Percentiles rank a stretch among this genome's conserved stretches.
These are phyloP conservation scores for Bromus sterilis DNA, from an alignment of 176 grass and related monocot species.

Conservation along the genomic window DNA sequence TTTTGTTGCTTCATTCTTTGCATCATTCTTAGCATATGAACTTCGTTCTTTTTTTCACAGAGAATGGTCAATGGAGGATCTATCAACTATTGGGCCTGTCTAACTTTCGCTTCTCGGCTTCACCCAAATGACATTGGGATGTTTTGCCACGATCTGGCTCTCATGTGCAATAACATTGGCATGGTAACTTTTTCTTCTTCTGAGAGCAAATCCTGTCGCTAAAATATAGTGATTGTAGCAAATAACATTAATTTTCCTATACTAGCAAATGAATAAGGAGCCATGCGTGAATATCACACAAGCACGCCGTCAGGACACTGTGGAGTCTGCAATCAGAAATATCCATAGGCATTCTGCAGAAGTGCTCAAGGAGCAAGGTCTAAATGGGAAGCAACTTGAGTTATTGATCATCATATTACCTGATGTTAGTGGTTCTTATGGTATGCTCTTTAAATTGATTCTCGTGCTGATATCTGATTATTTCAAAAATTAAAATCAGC, in stretches of 20 bases:
- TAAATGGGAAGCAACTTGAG: constrained; percentile 25
- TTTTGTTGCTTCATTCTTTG: neutral
- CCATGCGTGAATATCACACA: constrained; percentile 32
- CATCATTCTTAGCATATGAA: neutral
- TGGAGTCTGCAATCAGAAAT: constrained; percentile 46
- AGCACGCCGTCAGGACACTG: constrained; percentile 11
- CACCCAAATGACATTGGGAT: constrained; percentile 1
- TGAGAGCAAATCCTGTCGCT: neutral
- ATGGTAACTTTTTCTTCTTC: constrained; percentile 35
- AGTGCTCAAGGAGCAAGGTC: constrained; percentile 21
- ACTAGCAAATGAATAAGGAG: constrained; percentile 19
- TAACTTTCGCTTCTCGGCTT: constrained; percentile 40
- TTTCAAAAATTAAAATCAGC: neutral
- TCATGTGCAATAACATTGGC: constrained; percentile 37
- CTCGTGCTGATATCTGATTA: neutral
- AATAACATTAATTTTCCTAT: neutral
- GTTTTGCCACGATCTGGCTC: constrained; percentile 33
- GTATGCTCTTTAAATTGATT: constrained; percentile 19
- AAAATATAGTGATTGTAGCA: neutral
- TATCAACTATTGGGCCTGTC: constrained; percentile 42
- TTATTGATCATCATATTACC: constrained; percentile 60
- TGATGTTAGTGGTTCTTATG: constrained; percentile 48
- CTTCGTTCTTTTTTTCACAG: neutral
- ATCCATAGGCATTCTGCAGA: constrained; percentile 21
- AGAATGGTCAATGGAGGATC: constrained; percentile 45